Evolutionary conservation across 2,329 filamentous ascomycete genomes (phyloP).

Genomic region (Trichoderma atroviride): DNA sequence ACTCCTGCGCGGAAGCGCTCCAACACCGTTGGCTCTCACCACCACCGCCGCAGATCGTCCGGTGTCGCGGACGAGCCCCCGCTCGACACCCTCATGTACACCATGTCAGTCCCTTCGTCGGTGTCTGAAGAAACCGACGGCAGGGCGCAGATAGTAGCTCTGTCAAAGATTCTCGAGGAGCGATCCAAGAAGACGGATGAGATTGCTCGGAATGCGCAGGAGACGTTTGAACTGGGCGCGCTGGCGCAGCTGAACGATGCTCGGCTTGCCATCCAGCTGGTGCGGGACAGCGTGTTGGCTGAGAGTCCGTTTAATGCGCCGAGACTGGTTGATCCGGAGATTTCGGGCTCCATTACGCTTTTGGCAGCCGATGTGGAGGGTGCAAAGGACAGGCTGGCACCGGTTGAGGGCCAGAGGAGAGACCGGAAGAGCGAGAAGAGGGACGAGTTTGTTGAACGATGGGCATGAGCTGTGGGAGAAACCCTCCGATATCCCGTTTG

Average conservation of each 20-base stretch:
- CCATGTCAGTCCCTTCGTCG: constrained; percentile 50
- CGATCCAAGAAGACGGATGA: constrained; percentile 48
- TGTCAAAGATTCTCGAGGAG: constrained; percentile 45
- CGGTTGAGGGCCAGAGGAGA: constrained; percentile 43
- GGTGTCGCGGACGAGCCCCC: constrained; percentile 43
- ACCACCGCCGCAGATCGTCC: constrained; percentile 42
- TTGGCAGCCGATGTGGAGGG: constrained; percentile 50
- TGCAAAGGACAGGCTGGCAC: constrained; percentile 44
- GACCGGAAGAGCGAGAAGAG: constrained; percentile 49
- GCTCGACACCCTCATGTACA: constrained; percentile 52
- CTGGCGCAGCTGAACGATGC: constrained; percentile 51
- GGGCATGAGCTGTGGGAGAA: constrained; percentile 30
- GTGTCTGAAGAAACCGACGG: constrained; percentile 35
- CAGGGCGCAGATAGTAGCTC: constrained; percentile 34
- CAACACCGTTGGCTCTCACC: constrained; percentile 33
- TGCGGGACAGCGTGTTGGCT: constrained; percentile 55
- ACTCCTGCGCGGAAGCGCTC: constrained; percentile 43
- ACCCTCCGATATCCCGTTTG: neutral
- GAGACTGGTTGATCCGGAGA: constrained; percentile 55
- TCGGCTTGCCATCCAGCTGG: constrained; percentile 50
- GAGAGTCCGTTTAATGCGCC: constrained; percentile 55
- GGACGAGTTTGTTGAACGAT: constrained; percentile 50
- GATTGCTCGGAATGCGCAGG: constrained; percentile 51
- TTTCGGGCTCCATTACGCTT: constrained; percentile 53
- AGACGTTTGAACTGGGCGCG: constrained; percentile 51